Evolutionary conservation across 2,329 filamentous ascomycete genomes (phyloP).

Genomic region (Epichloe hybrida): DNA sequence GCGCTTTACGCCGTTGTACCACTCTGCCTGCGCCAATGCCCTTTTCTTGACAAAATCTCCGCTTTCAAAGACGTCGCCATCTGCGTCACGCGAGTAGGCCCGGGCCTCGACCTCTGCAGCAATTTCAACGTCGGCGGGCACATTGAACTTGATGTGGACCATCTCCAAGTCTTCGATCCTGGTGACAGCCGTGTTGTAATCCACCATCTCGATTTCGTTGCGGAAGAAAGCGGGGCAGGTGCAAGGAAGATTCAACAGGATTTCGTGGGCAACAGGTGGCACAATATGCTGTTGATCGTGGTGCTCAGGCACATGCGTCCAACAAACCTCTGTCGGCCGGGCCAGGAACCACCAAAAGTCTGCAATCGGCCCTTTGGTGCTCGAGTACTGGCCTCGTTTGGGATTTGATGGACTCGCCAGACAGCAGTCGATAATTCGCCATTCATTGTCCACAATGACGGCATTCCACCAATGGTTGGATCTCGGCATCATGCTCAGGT

Average conservation of each 20-base stretch:
- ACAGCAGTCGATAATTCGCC: slow-evolving; percentile 92
- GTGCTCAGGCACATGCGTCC: slow-evolving; percentile 84
- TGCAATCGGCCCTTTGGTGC: slow-evolving; percentile 51
- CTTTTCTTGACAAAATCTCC: slow-evolving; percentile 77
- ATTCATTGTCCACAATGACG: slow-evolving; percentile 83
- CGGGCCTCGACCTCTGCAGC: slow-evolving; percentile 85
- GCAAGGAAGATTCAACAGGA: slow-evolving; percentile 74
- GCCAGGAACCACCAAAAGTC: slow-evolving; percentile 93
- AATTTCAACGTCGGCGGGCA: slow-evolving; percentile 81
- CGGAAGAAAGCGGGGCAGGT: slow-evolving; percentile 83
- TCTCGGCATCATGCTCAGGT: slow-evolving; percentile 68
- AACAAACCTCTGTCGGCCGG: slow-evolving; percentile 79
- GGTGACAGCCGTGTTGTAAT: slow-evolving; percentile 80
- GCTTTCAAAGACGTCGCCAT: slow-evolving; percentile 88
- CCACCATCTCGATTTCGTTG: slow-evolving; percentile 62
- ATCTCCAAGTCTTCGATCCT: slow-evolving; percentile 88
- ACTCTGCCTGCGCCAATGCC: slow-evolving; percentile 82
- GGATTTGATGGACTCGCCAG: slow-evolving; percentile 86
- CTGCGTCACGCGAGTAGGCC: slow-evolving; percentile 64
- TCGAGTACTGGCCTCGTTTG: slow-evolving; percentile 63
- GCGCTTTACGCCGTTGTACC: slow-evolving; percentile 74
- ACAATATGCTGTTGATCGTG: slow-evolving; percentile 87
- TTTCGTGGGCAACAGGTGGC: slow-evolving; percentile 72
- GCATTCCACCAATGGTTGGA: slow-evolving; percentile 98
- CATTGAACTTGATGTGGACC: slow-evolving; percentile 75